phyloP scores from a whole-genome alignment of 1,284 basidiomycete genomes.

The Neolentinus lepideus region DNA sequence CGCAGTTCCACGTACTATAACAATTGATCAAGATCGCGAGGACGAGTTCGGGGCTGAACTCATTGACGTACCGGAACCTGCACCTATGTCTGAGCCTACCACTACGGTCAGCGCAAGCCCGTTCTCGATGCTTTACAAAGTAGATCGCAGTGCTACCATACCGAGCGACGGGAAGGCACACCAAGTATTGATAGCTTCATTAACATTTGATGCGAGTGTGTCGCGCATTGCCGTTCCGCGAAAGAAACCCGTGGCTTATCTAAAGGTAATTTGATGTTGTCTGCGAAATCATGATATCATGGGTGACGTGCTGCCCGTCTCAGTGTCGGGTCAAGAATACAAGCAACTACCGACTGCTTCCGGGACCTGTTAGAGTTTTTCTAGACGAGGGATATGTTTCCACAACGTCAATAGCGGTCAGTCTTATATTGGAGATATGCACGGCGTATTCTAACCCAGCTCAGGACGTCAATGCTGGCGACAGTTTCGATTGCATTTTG shows the following conservation, averaged over 20 bases:
- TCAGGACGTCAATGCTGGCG: slow-evolving; percentile 23
- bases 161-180: slow-evolving; percentile 46
- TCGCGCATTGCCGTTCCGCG: slow-evolving; percentile 43
- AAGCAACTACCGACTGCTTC: slow-evolving; percentile 42
- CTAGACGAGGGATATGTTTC: slow-evolving; percentile 44
- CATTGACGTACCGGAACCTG: slow-evolving; percentile 11
- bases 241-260: slow-evolving; percentile 35
- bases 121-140: slow-evolving; percentile 39
- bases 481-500: slow-evolving; percentile 47
- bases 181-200: slow-evolving; percentile 42
- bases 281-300: neutral
- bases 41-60: slow-evolving; percentile 18
- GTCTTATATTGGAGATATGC: neutral
- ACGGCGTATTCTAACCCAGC: neutral
- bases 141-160: slow-evolving; percentile 39
- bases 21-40: too few relatives aligned
- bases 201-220: slow-evolving; percentile 38
- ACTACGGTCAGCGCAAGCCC: slow-evolving; percentile 43
- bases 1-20: too few relatives aligned
- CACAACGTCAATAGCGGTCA: slow-evolving; percentile 35
- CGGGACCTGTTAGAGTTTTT: slow-evolving; percentile 44
- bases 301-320: neutral
- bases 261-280: slow-evolving; percentile 26
- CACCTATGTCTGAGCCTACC: slow-evolving; percentile 21
- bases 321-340: slow-evolving; percentile 44